These are phyloP conservation scores for Hemileccinum hortonii DNA, from an alignment of 1,284 basidiomycete genomes.

Conservation along the genomic window DNA sequence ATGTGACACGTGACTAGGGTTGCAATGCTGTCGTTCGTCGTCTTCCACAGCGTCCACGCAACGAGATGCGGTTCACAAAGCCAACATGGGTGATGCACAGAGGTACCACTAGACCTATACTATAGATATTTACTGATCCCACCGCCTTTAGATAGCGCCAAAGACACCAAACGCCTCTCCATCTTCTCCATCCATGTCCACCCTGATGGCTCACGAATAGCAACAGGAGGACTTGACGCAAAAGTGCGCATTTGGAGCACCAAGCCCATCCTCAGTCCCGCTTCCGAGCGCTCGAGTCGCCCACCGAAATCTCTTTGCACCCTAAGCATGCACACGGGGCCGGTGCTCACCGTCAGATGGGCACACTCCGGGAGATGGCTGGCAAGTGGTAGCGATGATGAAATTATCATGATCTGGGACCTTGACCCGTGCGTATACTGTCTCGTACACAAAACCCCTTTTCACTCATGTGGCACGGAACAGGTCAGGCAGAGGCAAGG, in stretches of 20 bases:
- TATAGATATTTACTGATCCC: neutral
- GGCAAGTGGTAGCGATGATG: slow-evolving; percentile 95
- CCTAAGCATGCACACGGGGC: slow-evolving; percentile 90
- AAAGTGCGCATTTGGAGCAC: slow-evolving; percentile 99
- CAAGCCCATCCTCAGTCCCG: slow-evolving; percentile 79
- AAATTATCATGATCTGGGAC: slow-evolving; percentile 96
- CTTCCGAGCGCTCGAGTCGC: slow-evolving; percentile 69
- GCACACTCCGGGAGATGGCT: slow-evolving; percentile 92
- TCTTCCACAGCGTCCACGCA: neutral
- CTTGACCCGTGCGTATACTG: slow-evolving; percentile 78
- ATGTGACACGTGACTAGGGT: slow-evolving; percentile 8
- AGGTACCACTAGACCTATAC: slow-evolving; percentile 23
- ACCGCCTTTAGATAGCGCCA: slow-evolving; percentile 25
- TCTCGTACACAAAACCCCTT: neutral
- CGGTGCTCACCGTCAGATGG: slow-evolving; percentile 95
- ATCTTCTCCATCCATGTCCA: slow-evolving; percentile 95
- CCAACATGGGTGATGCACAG: slow-evolving; percentile 57
- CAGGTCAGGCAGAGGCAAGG: slow-evolving; percentile 77
- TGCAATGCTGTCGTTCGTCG: neutral
- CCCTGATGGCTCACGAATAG: slow-evolving; percentile 93
- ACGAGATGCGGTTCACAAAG: slow-evolving; percentile 54
- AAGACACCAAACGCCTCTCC: slow-evolving; percentile 68
- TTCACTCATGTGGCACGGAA: slow-evolving; percentile 1
- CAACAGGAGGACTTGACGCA: slow-evolving; percentile 93
- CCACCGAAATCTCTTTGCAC: slow-evolving; percentile 90